Percentiles rank a stretch among this genome's conserved stretches.
phyloP scores from a whole-genome alignment of 768 basidiomycete genomes.

The Collybia sordida region DNA sequence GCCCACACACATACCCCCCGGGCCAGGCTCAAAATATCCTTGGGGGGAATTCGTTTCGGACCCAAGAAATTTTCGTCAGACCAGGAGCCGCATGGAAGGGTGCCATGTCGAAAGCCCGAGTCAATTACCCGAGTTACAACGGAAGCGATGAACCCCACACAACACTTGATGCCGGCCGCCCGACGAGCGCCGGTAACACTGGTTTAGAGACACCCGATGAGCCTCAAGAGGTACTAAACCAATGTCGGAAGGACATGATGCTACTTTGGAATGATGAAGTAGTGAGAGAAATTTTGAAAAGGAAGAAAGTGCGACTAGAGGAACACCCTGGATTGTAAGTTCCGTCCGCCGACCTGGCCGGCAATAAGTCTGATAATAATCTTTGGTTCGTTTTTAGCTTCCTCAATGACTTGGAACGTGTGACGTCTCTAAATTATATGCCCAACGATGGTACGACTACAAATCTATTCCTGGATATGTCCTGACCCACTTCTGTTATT shows the following conservation, averaged over 20 bases:
- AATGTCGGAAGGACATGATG: conserved; percentile 63
- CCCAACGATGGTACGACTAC: conserved; percentile 60
- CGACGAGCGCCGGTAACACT: conserved; percentile 44
- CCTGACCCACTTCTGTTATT: background rate
- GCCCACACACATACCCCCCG: conserved; percentile 20
- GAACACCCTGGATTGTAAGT: conserved; percentile 78
- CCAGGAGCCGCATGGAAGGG: conserved; percentile 71
- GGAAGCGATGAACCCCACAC: conserved; percentile 16
- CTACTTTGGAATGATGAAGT: conserved; percentile 65
- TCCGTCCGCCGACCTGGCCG: background rate
- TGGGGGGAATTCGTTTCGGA: conserved; percentile 23
- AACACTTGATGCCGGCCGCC: conserved; percentile 24
- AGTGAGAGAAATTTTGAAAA: conserved; percentile 52
- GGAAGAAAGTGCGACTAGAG: conserved; percentile 63
- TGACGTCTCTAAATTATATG: conserved; percentile 60
- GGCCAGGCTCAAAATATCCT: conserved; percentile 15
- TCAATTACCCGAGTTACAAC: conserved; percentile 26
- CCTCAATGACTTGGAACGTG: conserved; percentile 64
- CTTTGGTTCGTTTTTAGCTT: conserved; percentile 44
- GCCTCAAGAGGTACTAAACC: conserved; percentile 56
- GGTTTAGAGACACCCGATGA: conserved; percentile 54
- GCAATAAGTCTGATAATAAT: conserved; percentile 2
- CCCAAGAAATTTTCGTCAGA: conserved; percentile 59
- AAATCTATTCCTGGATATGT: background rate
- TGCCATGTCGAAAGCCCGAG: conserved; percentile 45